A percentile compares a stretch with the other conserved stretches of the same genome.
These are phyloP conservation scores for Bremia lactucae DNA, from an alignment of 352 stramenopile genomes.

Conservation along the genomic window DNA sequence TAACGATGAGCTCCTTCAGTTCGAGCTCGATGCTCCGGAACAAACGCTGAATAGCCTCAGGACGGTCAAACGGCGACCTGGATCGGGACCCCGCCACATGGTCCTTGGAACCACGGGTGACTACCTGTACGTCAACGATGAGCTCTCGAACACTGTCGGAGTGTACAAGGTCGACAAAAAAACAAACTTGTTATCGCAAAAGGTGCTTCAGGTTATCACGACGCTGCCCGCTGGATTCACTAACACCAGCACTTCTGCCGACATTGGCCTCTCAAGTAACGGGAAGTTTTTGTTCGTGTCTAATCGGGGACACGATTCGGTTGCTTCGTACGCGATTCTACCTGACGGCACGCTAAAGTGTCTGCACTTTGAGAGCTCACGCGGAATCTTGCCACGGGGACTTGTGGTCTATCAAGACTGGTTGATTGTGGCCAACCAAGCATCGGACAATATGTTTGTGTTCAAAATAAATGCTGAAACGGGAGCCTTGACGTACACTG, in stretches of 20 bases:
- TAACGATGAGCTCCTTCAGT: constrained; percentile 47
- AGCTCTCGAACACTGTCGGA: constrained; percentile 46
- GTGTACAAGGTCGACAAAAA: constrained; percentile 33
- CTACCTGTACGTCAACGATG: constrained; percentile 42
- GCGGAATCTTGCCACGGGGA: constrained; percentile 29
- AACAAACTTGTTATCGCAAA: constrained; percentile 10
- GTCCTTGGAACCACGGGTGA: constrained; percentile 29
- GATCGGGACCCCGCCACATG: constrained; percentile 55
- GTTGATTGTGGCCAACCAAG: constrained; percentile 48
- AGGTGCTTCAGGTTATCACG: constrained; percentile 33
- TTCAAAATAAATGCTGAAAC: constrained; percentile 31
- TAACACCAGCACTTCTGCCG: constrained; percentile 17
- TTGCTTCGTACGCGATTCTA: constrained; percentile 37
- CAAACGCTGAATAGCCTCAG: constrained; percentile 24
- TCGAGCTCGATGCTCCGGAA: constrained; percentile 24
- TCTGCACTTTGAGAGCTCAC: constrained; percentile 26
- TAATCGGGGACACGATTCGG: constrained; percentile 53
- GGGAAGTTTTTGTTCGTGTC: constrained; percentile 49
- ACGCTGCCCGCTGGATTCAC: constrained; percentile 32
- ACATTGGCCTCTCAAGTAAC: constrained; percentile 39
- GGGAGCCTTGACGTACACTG: constrained; percentile 26
- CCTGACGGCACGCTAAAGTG: constrained; percentile 21
- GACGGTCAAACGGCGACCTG: constrained; percentile 14
- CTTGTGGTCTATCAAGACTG: constrained; percentile 35
- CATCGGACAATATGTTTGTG: constrained; percentile 37